Evolutionary conservation across 139 green algal genomes (phyloP).

Genomic region (Chlorella sp.): DNA sequence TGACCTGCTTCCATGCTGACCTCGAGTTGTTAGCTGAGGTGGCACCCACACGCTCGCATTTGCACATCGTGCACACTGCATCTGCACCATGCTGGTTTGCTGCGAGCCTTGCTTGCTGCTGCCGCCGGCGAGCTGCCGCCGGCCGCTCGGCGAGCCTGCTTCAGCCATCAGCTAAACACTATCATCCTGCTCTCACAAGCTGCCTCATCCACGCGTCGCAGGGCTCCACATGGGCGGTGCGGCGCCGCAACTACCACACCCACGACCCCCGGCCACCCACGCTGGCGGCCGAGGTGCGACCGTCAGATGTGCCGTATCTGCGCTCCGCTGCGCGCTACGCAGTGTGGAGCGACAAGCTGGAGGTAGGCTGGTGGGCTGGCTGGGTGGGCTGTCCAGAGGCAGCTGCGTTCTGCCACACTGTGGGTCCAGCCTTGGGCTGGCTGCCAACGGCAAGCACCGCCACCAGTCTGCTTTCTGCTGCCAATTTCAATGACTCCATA

Average conservation of each 20-base stretch:
- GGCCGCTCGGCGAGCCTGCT: too few relatives aligned
- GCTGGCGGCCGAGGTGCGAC: conserved; percentile 33
- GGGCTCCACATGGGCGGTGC: conserved; percentile 12
- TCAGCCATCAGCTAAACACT: too few relatives aligned
- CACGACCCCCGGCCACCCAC: conserved; percentile 10
- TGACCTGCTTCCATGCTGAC: neutral
- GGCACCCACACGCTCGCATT: neutral
- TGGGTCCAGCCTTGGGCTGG: too few relatives aligned
- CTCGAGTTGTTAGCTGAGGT: neutral
- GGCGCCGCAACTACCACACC: conserved; percentile 17
- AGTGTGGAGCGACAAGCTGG: conserved; percentile 42
- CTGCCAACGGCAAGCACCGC: too few relatives aligned
- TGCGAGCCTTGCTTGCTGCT: too few relatives aligned
- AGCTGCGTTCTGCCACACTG: neutral
- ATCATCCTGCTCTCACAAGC: too few relatives aligned
- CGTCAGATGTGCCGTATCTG: conserved; percentile 61
- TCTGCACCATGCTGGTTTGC: neutral
- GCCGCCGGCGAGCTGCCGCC: too few relatives aligned
- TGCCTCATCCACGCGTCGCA: neutral
- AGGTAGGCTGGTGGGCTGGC: neutral
- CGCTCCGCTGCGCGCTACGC: conserved; percentile 26
- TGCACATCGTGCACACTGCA: neutral
- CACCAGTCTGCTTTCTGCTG: too few relatives aligned
- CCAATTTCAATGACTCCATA: too few relatives aligned
- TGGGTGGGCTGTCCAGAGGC: neutral